Conservation (phyloP, 768 basidiomycete species). For the Mrakia blollopis region DNA sequence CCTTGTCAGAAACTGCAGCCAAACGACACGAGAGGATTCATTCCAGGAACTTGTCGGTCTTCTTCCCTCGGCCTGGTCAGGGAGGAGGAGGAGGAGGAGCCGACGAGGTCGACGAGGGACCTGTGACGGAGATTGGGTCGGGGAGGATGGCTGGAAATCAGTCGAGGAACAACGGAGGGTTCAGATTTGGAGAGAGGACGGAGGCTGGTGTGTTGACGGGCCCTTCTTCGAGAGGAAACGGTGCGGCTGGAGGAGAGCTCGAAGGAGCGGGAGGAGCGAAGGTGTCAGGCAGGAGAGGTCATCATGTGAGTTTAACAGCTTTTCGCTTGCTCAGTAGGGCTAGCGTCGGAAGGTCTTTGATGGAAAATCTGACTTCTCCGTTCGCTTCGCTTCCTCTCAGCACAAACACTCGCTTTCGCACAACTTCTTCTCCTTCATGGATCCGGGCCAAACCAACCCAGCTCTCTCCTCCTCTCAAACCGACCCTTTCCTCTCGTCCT, state of each 20-base stretch:
- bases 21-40: conserved; percentile 66
- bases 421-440: conserved; percentile 92
- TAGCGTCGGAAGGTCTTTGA: too few relatives aligned
- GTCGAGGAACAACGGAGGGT: conserved; percentile 41
- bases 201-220: conserved; percentile 55
- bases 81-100: conserved; percentile 45
- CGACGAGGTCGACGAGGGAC: conserved; percentile 43
- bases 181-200: conserved; percentile 51
- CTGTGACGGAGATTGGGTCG: conserved; percentile 50
- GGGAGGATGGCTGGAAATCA: conserved; percentile 38
- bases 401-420: conserved; percentile 92
- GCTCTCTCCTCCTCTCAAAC: conserved; percentile 19
- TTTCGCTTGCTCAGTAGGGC: too few relatives aligned
- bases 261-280: conserved; percentile 27
- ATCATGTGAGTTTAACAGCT: conserved; percentile 39
- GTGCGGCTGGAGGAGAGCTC: conserved; percentile 4
- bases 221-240: conserved; percentile 47
- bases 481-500: not conserved
- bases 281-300: conserved; percentile 40
- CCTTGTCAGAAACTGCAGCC: not conserved
- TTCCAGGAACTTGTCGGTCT: conserved; percentile 84
- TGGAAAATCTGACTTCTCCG: not conserved
- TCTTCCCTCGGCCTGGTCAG: conserved; percentile 74
- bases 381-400: conserved; percentile 46
- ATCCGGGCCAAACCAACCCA: conserved; percentile 54